Evolutionary conservation across 2,329 filamentous ascomycete genomes (phyloP), one percentile per base, ranked within the genome.

Genomic region (Seiridium unicorne): DNA sequence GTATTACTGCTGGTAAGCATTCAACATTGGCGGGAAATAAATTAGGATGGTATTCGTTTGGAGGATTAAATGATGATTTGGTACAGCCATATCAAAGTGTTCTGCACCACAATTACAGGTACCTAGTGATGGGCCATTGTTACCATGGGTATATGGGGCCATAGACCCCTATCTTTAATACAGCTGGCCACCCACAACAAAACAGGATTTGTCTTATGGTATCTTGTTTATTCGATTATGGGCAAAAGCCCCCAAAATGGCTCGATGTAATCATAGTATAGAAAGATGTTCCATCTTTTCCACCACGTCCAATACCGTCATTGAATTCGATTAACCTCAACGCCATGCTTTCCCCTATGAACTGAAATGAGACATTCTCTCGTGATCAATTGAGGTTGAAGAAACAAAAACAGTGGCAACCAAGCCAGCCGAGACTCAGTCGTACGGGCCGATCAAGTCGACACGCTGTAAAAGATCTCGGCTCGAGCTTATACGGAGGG

Each of bases 311-410:
- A 26, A 26, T 54, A 18, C 38, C 38, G 18, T 40, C 40, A 46
- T 51, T 4, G 40, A 36, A 44, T 44, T 51, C 47, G 26, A 36
- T 10, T 34, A 7, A 46, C 18, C 13, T 42, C 42, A 38, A 31
- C 31, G 31, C 35, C 60, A 58, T 62, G 66, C 59, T 68, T 68
- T 64, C 66, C 42, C 66, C 65, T 57, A 68, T 66, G 1, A 70
- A 46, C 31, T 11, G 18, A 48, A 32, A 51, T 13, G 48, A 26
- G n/a, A 32, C 11, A 67, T 44, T 38, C 32, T 13, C 32, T 53
- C 35, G 13, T 13, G 34, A 53, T 26, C 18, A 26, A 26, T 2
- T 26, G 18, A 26, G 18, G 18, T 26, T 26, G 18, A 26, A 26
- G 18, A 26, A 26, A 26, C 18, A 26, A 26, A 26, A 26, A 26